Evolutionary conservation across 768 basidiomycete genomes (phyloP).

Genomic region (Hygrocybe coccinea): DNA sequence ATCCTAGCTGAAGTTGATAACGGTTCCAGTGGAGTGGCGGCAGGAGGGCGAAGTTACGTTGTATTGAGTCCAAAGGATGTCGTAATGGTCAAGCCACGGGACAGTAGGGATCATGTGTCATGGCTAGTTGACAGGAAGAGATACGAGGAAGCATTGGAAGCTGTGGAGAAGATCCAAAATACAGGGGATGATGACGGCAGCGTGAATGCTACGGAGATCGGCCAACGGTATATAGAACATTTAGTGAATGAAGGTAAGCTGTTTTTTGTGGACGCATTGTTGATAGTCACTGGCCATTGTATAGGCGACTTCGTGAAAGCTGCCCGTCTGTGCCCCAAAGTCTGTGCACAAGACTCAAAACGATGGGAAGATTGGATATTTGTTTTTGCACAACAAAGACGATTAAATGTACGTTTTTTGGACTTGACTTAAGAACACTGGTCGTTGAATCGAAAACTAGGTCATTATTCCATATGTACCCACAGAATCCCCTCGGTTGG

Average conservation of each 20-base stretch:
- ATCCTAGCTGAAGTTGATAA: constrained; percentile 51
- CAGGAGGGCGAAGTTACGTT: constrained; percentile 57
- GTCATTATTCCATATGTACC: constrained; percentile 87
- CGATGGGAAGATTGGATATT: constrained; percentile 98
- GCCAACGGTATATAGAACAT: constrained; percentile 80
- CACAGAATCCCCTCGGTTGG: constrained; percentile 72
- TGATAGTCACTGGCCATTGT: not conserved
- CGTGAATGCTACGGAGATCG: constrained; percentile 64
- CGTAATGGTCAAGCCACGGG: constrained; percentile 81
- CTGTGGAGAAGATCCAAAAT: constrained; percentile 58
- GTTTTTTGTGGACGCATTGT: not conserved
- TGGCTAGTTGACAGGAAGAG: constrained; percentile 85
- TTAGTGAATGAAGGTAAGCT: constrained; percentile 71
- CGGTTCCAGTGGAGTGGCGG: constrained; percentile 25
- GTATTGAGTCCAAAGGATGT: constrained; percentile 85
- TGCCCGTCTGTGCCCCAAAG: constrained; percentile 76
- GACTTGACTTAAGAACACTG: not conserved
- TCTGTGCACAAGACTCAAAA: constrained; percentile 71
- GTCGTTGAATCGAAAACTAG: constrained; percentile 33
- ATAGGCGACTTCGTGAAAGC: constrained; percentile 65
- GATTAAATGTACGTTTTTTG: constrained; percentile 57
- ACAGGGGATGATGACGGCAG: constrained; percentile 27
- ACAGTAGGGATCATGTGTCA: constrained; percentile 81
- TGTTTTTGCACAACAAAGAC: constrained; percentile 73
- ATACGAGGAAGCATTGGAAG: constrained; percentile 86